Conservation (phyloP, 192 early-diverging fungal genomes). For the Rhizoclosmatium sp. region DNA sequence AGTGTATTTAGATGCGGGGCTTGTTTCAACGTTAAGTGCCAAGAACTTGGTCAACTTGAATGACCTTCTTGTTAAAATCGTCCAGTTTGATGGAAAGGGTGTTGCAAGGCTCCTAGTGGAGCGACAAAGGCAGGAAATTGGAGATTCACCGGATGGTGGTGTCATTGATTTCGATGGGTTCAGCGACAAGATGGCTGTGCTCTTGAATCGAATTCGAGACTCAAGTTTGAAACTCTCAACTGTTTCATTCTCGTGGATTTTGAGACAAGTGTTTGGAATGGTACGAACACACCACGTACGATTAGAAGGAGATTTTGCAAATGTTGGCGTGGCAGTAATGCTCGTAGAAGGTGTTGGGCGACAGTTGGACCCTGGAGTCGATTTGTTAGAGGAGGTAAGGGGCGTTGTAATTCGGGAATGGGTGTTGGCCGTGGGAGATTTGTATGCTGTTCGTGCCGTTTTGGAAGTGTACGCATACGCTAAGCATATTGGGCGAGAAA, state of each 20-base stretch:
- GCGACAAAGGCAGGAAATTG: constrained; percentile 63
- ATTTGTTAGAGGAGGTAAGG: constrained; percentile 73
- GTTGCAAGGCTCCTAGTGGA: constrained; percentile 90
- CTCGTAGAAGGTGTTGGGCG: constrained; percentile 95
- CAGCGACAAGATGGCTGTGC: constrained; percentile 79
- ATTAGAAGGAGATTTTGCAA: constrained; percentile 94
- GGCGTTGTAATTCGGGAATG: constrained; percentile 17
- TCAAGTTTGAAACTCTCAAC: constrained; percentile 79
- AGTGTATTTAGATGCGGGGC: constrained; percentile 89
- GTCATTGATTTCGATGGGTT: constrained; percentile 73
- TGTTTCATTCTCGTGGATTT: constrained; percentile 82
- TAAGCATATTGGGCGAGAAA: constrained; percentile 13
- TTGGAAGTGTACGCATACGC: constrained; percentile 31
- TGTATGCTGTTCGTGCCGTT: constrained; percentile 18
- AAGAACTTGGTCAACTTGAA: constrained; percentile 85
- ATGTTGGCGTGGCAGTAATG: constrained; percentile 90
- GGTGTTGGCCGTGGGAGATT: constrained; percentile 27
- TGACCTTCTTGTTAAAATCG: constrained; percentile 89
- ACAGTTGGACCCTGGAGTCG: constrained; percentile 87
- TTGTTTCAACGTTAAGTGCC: constrained; percentile 80
- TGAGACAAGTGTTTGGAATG: constrained; percentile 82
- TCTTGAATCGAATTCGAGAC: constrained; percentile 51
- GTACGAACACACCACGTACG: constrained; percentile 92
- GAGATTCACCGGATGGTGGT: neutral
- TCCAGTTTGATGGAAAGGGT: constrained; percentile 82